These are phyloP conservation scores for Sclerotiophoma versabilis DNA, from an alignment of 2,329 filamentous ascomycete species.

Conservation along the genomic window DNA sequence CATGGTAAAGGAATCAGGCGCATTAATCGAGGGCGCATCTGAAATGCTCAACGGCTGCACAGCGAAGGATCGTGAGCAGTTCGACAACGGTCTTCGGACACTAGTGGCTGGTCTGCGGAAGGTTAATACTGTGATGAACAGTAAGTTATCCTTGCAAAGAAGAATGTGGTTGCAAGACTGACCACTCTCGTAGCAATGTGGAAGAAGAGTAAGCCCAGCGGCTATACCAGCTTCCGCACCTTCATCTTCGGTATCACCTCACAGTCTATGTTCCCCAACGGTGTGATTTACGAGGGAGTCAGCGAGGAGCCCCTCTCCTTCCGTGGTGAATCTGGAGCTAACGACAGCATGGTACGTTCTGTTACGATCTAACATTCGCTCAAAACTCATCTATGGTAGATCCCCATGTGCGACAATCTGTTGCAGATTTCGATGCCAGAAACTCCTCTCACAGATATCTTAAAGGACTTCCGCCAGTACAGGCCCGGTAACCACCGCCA, in stretches of 20 bases:
- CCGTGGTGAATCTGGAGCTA: slow-evolving; percentile 91
- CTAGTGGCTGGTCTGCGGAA: slow-evolving; percentile 69
- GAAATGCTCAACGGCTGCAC: slow-evolving; percentile 66
- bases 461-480: slow-evolving; percentile 88
- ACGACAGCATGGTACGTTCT: slow-evolving; percentile 78
- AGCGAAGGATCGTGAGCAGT: slow-evolving; percentile 56
- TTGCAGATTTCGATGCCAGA: slow-evolving; percentile 85
- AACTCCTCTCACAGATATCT: slow-evolving; percentile 86
- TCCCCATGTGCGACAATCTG: slow-evolving; percentile 88
- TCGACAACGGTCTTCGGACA: slow-evolving; percentile 62
- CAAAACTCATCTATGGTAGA: slow-evolving; percentile 49
- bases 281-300: slow-evolving; percentile 87
- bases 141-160: slow-evolving; percentile 48
- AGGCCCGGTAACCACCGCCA: slow-evolving; percentile 86
- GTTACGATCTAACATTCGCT: too few relatives aligned
- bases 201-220: slow-evolving; percentile 80
- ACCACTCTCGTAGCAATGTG: slow-evolving; percentile 71
- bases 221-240: slow-evolving; percentile 86
- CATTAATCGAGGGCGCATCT: slow-evolving; percentile 75
- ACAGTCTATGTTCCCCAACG: slow-evolving; percentile 92
- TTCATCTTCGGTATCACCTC: slow-evolving; percentile 97
- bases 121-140: slow-evolving; percentile 82
- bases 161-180: background rate
- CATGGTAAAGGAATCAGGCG: slow-evolving; percentile 88
- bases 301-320: slow-evolving; percentile 79